phyloP scores from a whole-genome alignment of 2,329 filamentous ascomycete species.

The Immersiporthe knoxdaviesiana region DNA sequence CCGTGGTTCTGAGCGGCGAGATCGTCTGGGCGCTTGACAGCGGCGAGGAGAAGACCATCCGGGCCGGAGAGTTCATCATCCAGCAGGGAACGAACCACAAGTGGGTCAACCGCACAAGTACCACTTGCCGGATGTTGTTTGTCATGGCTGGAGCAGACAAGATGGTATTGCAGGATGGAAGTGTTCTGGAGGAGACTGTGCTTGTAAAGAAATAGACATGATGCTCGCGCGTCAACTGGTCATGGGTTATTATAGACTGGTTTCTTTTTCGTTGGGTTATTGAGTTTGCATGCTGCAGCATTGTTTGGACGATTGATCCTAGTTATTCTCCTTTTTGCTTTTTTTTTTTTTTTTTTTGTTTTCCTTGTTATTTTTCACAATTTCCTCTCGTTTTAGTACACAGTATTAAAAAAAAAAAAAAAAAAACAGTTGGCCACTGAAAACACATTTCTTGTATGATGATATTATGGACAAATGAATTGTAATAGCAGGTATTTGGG shows the following conservation, averaged over 20 bases:
- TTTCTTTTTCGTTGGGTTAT: not conserved
- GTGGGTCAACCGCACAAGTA: conserved; percentile 46
- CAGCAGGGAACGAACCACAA: conserved; percentile 49
- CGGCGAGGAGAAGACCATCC: conserved; percentile 44
- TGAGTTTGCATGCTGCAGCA: not conserved
- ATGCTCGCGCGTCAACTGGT: conserved; percentile 1
- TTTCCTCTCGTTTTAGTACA: no score
- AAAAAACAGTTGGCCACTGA: conserved; percentile 1
- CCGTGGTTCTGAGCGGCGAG: conserved; percentile 43
- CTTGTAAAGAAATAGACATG: not conserved
- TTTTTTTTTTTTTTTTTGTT: not conserved
- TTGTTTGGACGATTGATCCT: not conserved
- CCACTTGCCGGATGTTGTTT: conserved; percentile 44
- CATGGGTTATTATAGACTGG: not conserved
- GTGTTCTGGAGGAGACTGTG: conserved; percentile 41
- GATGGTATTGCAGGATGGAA: conserved; percentile 43
- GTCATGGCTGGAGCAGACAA: conserved; percentile 47
- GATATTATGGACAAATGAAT: not conserved
- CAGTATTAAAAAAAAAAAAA: no score
- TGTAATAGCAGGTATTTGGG: not conserved
- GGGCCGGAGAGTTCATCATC: conserved; percentile 44
- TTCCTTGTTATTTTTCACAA: no score
- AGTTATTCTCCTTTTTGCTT: not conserved
- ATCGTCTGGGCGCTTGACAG: conserved; percentile 46
- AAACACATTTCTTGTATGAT: not conserved